Evolutionary conservation across 768 basidiomycete genomes (phyloP), one percentile per base, ranked within the genome.

Genomic region (Lyophyllum decastes): DNA sequence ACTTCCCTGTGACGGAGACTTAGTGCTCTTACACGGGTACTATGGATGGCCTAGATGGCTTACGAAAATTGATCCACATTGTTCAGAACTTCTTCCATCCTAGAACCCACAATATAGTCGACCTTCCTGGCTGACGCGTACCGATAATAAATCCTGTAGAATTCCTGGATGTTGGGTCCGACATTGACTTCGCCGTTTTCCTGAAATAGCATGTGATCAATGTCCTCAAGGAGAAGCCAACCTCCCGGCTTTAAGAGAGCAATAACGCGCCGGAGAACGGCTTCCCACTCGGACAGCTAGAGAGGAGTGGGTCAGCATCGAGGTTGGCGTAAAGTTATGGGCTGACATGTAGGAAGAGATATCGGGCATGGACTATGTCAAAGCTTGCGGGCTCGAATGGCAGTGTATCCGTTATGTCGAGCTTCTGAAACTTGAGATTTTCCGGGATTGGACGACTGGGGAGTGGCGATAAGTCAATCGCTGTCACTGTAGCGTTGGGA

Each of bases 141-240:
- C n/a, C n/a, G n/a, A n/a, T 33, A 33, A 33, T 51, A 51, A 16
- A 41, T 2, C 2, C 54, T 43, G 26, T 51, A 51, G 34, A 60
- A 55, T 24, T 30, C 4, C 21, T 55, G 49, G 3, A 35, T 22
- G 1, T 8, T 17, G 4, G 50, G 46, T 16, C 27, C 48, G n/a
- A 52, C n/a, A 19, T 44, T 16, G 35, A 9, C 35, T 9, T 38
- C 49, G 4, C n/a, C 26, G 19, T 17, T 30, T 26, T 59, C 49
- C 4, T 46, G n/a, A 14, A 52, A 56, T 16, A 52, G 21, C 16
- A 47, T 4, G 1, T 43, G 10, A n/a, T 55, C 54, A 6, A 33
- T 25, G 8, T 60, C 59, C 24, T 60, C 54, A 4, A 60, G 43
- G 33, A 60, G 44, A 10, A 60, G 45, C 54, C 54, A 60, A 17